Base-by-base conservation (phyloP, 1,284 basidiomycete species). In the Microbotryum silenes-acaulis region DNA sequence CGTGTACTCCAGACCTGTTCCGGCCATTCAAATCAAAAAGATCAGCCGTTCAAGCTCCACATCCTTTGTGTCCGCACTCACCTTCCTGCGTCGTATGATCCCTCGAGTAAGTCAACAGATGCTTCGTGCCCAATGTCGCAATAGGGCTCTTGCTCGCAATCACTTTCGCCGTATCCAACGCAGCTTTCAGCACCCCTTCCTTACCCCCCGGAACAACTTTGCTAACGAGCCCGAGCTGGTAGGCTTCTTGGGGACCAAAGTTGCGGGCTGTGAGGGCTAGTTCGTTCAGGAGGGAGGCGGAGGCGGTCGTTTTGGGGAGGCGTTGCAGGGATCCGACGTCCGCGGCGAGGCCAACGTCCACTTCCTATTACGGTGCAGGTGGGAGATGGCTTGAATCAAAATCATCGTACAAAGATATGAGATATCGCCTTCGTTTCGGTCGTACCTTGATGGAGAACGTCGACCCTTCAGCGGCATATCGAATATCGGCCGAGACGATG, bases 291-390 rank as follows among this genome's bases (percentile, higher is more conserved):
- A 88, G 78, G 8, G 87, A 89, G 44, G 84, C 82, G 76, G 91
- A 93, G 1, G 85, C 89, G 0, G 84, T 82, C 51, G 89, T 81
- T 73, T 91, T 90, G 0, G 89, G 89, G 33, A 94, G 79, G 47
- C 87, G 84, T 42, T 92, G 89, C 18, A 97, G 81, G 12, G 68
- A 70, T 3, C 92, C 92, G 54, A 94, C 86, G 74, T 96, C 92
- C 2, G 92, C 88, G 3, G 91, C 91, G 1, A 96, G 79, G 0
- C 89, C 91, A 9, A 91, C 83, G 71, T 92, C 89, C 9, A 91
- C 87, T 81, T 97, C 91, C 88, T 90, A 72, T 31, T 21, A 14
- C 1, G 37, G 9, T 31, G 8, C 27, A 27, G 1, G 12, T 21
- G 18, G 55, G 44, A 12, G 48, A 57, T 20, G 10, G 37, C 25